Conservation (phyloP, 2,329 filamentous ascomycete species). For the Ascochyta fabae region DNA sequence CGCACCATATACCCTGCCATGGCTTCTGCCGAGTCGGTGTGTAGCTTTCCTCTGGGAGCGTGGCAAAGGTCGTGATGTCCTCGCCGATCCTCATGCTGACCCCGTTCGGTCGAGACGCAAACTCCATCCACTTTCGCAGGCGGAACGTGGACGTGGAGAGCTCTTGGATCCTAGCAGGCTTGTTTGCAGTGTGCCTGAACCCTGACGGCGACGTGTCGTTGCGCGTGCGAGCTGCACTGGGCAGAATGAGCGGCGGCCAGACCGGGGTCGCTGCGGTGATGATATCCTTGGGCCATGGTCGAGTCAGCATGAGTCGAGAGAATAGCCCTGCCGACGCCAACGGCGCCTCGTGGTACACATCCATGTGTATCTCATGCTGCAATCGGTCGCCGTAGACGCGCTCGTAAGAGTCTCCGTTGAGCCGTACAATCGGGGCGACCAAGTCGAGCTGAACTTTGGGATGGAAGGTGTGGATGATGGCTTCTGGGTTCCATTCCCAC, state of each 20-base stretch:
- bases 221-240: conserved; percentile 64
- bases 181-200: conserved; percentile 54
- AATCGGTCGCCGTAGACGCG: conserved; percentile 50
- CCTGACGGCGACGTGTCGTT: conserved; percentile 54
- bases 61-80: conserved; percentile 69
- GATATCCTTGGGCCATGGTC: conserved; percentile 54
- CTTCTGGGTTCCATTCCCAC: conserved; percentile 70
- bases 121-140: conserved; percentile 78
- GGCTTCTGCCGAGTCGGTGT: conserved; percentile 81
- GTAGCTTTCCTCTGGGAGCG: conserved; percentile 76
- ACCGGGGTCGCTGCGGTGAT: conserved; percentile 53
- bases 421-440: conserved; percentile 69
- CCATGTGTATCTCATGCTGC: conserved; percentile 60
- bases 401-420: conserved; percentile 44
- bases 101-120: conserved; percentile 49
- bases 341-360: conserved; percentile 35
- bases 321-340: conserved; percentile 55
- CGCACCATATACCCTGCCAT: conserved; percentile 90
- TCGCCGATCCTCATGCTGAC: conserved; percentile 56
- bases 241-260: conserved; percentile 79
- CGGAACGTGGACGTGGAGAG: conserved; percentile 75
- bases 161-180: conserved; percentile 62
- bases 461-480: conserved; percentile 75
- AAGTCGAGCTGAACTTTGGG: conserved; percentile 74
- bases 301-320: conserved; percentile 72